Percentiles rank a stretch among this genome's conserved stretches.
These are phyloP conservation scores for Neoconidiobolus thromboides DNA, from an alignment of 371 early-diverging fungal genomes.

Conservation along the genomic window DNA sequence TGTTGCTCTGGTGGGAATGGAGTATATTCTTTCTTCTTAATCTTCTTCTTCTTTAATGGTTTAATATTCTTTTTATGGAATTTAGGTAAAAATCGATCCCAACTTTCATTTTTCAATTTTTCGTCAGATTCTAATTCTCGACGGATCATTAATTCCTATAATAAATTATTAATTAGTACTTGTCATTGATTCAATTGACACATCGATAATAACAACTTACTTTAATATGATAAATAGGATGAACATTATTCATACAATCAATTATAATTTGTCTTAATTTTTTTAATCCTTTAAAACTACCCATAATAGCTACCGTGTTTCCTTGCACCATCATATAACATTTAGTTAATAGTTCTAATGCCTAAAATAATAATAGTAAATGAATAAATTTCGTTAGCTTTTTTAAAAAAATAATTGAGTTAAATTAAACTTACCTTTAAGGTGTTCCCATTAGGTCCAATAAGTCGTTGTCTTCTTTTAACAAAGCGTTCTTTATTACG, in stretches of 20 bases:
- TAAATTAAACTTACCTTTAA: conserved; percentile 38
- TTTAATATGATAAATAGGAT: conserved; percentile 99
- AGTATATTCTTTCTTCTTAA: conserved; percentile 45
- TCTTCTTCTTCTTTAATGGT: conserved; percentile 44
- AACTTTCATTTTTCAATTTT: conserved; percentile 82
- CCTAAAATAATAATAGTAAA: conserved; percentile 16
- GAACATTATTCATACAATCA: conserved; percentile 98
- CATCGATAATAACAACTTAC: conserved; percentile 12
- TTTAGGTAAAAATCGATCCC: conserved; percentile 97
- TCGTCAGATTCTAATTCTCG: conserved; percentile 95
- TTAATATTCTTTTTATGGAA: conserved; percentile 87
- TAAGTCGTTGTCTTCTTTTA: conserved; percentile 89
- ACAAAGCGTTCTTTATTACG: conserved; percentile 95
- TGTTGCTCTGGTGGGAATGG: conserved; percentile 81
- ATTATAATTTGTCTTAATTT: conserved; percentile 77
- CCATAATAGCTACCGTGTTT: conserved; percentile 93
- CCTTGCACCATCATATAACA: conserved; percentile 97
- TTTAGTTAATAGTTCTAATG: conserved; percentile 91
- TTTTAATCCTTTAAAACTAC: conserved; percentile 79
- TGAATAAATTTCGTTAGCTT: not conserved
- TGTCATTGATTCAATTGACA: not conserved
- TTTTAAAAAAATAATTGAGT: not conserved
- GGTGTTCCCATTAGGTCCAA: conserved; percentile 96
- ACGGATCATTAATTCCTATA: conserved; percentile 90
- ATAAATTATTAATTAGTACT: conserved; percentile 1